Conservation (phyloP, 2,329 filamentous ascomycete genomes). For the Nemania sp. region DNA sequence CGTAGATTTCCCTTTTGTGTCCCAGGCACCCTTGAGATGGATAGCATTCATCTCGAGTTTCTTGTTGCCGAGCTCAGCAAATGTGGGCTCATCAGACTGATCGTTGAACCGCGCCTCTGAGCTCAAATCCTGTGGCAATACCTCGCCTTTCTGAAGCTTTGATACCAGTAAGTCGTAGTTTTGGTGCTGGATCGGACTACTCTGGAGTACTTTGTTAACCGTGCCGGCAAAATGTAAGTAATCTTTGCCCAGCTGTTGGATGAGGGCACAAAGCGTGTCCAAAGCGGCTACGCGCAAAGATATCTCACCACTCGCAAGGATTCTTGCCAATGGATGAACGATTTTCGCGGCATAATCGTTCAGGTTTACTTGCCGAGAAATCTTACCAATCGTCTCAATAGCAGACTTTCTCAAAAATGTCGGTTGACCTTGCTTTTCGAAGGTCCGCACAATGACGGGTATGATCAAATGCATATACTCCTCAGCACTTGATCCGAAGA, state of each 20-base stretch:
- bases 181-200: constrained; percentile 80
- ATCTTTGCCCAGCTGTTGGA: constrained; percentile 94
- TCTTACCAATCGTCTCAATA: constrained; percentile 91
- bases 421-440: constrained; percentile 86
- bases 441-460: constrained; percentile 90
- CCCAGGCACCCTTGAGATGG: constrained; percentile 96
- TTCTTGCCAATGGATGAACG: constrained; percentile 86
- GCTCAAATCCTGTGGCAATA: constrained; percentile 91
- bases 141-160: constrained; percentile 92
- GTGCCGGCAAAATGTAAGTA: constrained; percentile 94
- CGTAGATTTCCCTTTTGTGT: constrained; percentile 93
- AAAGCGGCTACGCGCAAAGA: constrained; percentile 79
- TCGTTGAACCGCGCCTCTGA: constrained; percentile 81
- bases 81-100: constrained; percentile 76
- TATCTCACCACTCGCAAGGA: constrained; percentile 75
- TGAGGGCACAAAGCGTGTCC: constrained; percentile 91
- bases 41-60: constrained; percentile 98
- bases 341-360: constrained; percentile 97
- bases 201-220: constrained; percentile 82
- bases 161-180: constrained; percentile 92
- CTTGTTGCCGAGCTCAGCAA: constrained; percentile 85
- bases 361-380: constrained; percentile 94
- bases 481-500: constrained; percentile 93
- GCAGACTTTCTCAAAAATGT: constrained; percentile 80
- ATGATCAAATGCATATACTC: constrained; percentile 99